These are phyloP conservation scores for Stachybotrys chlorohalonatus DNA, from an alignment of 2,329 filamentous ascomycete genomes.

Conservation along the genomic window DNA sequence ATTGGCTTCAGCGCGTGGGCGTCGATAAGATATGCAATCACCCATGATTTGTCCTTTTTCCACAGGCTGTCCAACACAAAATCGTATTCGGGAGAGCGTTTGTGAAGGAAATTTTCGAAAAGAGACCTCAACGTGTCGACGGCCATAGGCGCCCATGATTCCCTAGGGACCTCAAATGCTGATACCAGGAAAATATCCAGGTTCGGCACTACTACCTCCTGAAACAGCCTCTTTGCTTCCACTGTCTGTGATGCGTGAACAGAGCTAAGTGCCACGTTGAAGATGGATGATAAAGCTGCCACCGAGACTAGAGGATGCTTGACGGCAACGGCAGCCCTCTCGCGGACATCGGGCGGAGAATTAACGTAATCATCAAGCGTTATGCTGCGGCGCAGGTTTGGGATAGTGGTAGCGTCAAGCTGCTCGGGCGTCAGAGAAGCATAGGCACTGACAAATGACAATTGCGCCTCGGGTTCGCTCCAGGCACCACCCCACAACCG, in stretches of 20 bases:
- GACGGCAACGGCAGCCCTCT: slow-evolving; percentile 52
- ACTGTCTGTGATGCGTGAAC: slow-evolving; percentile 51
- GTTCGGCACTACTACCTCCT: slow-evolving; percentile 61
- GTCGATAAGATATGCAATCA: slow-evolving; percentile 69
- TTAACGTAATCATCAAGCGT: slow-evolving; percentile 47
- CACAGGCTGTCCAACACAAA: slow-evolving; percentile 89
- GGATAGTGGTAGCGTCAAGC: slow-evolving; percentile 78
- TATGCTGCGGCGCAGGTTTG: slow-evolving; percentile 71
- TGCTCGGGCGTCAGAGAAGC: slow-evolving; percentile 65
- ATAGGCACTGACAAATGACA: slow-evolving; percentile 90
- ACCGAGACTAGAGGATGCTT: slow-evolving; percentile 84
- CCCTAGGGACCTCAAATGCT: slow-evolving; percentile 64
- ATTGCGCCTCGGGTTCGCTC: slow-evolving; percentile 76
- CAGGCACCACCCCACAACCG: slow-evolving; percentile 84
- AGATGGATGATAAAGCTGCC: slow-evolving; percentile 66
- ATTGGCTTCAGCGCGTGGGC: slow-evolving; percentile 69
- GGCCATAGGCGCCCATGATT: slow-evolving; percentile 65
- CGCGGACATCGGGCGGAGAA: slow-evolving; percentile 38
- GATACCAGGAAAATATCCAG: slow-evolving; percentile 73
- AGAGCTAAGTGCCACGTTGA: slow-evolving; percentile 54
- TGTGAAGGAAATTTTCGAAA: slow-evolving; percentile 76
- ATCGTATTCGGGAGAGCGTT: slow-evolving; percentile 67
- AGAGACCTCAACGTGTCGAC: slow-evolving; percentile 67
- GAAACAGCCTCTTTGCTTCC: slow-evolving; percentile 57
- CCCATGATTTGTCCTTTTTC: slow-evolving; percentile 84